Base-by-base conservation (phyloP, 495 filamentous ascomycete species). In the Geoglossum glabrum region DNA sequence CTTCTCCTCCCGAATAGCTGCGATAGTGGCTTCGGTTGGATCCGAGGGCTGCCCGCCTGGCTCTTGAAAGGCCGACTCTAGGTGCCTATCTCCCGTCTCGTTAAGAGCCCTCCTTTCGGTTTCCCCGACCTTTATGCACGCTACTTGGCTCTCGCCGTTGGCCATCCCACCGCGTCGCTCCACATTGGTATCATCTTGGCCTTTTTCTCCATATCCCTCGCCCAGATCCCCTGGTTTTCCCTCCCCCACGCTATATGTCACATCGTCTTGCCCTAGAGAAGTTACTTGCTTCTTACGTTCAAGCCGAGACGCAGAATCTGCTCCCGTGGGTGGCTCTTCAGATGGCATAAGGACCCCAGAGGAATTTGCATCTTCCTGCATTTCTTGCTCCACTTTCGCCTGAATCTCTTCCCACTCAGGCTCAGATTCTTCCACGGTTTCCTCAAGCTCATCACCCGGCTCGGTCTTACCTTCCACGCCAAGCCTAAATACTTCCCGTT, bases 401-500 rank as follows among this genome's bases (percentile, higher is more conserved):
- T 71, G 74, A 30, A 79, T 69, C 30, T 74, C 71, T n/a, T 75
- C 71, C 75, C 79, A 82, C 33, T 66, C 66, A 34, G 62, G 59
- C 38, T 62, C 23, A 0, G 59, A 30, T 31, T 55, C 49, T 21
- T 31, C 28, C 11, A 26, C 34, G 7, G 31, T 33, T 34, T 43
- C 58, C n/a, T 64, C 59, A 21, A 70, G 61, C 1, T 67, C 65
- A 17, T 61, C 64, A 8, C 17, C 19, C 2, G 28, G 49, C 11
- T 27, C 30, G 1, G 26, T 2, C 68, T 61, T 27, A 66, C 58
- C 33, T 46, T 50, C 60, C 3, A 36, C 30, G 40, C 65, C 52
- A 10, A 82, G 34, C 17, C 77, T 80, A 52, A 80, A 67, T 7
- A 93, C 72, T 0, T 75, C 69, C 26, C 72, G 71, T 68, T 90